Base-by-base conservation (phyloP, 805 yeast genomes). In the Saccharomycodes ludwigii region DNA sequence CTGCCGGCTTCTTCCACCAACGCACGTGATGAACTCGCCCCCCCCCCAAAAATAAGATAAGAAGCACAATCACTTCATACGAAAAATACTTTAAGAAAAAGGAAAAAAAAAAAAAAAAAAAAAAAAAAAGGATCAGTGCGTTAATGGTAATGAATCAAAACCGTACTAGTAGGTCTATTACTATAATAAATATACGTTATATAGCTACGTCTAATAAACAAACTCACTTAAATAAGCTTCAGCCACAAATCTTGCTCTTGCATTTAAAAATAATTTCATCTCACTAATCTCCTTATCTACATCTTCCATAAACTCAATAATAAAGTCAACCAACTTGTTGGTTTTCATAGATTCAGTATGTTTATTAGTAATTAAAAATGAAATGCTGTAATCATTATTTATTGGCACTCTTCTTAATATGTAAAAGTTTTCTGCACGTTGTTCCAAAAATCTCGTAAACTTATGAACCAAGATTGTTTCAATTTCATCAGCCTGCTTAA, bases 281-380 rank as follows among this genome's bases (percentile, higher is more conserved):
- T 91, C 98, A 58, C 95, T 83, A 50, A 91, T 91, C 58, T 91
- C 98, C 63, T 85, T 88, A 58, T 91, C 98, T 13, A 91, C 98
- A 50, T 86, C 98, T 58, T 91, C 97, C 97, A 91, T 86, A 56
- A 91, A 91, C 61, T 91, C 97, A 44, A 91, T 84, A 44, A 91
- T 86, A 56, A 91, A 91, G 57, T 91, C 98, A 27, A 91, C 94
- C 46, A 91, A 69, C 59, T 91, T 91, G 47, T 79, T 86, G 61
- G 91, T 88, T 61, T 86, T 71, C 95, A 91, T 84, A 42, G 79
- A 78, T 56, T 88, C 95, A 8, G 95, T 85, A 58, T 91, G 98
- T 59, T 76, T 76, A 59, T 88, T 91, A 27, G 97, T 88, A 45
- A 91, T 73, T 50, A 91, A 65, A 53, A 91, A 91, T 15, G 95